Conservation (phyloP, 768 basidiomycete genomes). For the Termitomyces sp. region DNA sequence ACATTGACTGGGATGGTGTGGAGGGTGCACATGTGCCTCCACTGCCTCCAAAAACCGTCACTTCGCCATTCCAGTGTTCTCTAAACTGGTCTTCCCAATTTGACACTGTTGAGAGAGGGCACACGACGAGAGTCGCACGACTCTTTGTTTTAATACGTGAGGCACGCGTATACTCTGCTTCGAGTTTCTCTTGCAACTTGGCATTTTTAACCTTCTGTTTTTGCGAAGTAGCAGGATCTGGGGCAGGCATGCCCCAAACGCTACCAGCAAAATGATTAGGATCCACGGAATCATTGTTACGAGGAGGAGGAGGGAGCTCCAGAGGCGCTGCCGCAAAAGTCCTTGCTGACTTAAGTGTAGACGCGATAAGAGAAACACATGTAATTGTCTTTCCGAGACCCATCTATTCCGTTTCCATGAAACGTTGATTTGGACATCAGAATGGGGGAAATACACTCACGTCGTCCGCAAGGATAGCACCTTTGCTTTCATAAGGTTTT, state of each 20-base stretch:
- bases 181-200: constrained; percentile 64
- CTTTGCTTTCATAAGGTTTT: constrained; percentile 72
- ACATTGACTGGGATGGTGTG: constrained; percentile 31
- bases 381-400: constrained; percentile 97
- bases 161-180: constrained; percentile 64
- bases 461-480: constrained; percentile 95
- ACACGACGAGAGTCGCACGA: constrained; percentile 92
- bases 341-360: constrained; percentile 70
- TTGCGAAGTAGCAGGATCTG: constrained; percentile 25
- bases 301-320: constrained; percentile 34
- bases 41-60: constrained; percentile 76
- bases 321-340: constrained; percentile 60
- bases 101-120: constrained; percentile 92
- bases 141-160: constrained; percentile 80
- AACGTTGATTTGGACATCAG: neutral
- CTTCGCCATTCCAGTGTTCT: constrained; percentile 93
- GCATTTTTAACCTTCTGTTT: constrained; percentile 68
- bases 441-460: constrained; percentile 43
- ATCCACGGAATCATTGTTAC: constrained; percentile 24
- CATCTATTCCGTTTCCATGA: constrained; percentile 57
- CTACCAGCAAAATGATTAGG: constrained; percentile 69
- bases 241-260: constrained; percentile 83
- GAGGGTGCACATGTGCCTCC: constrained; percentile 39
- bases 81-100: constrained; percentile 99
- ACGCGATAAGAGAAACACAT: constrained; percentile 89